Percentiles rank a stretch among this genome's conserved stretches.
These are phyloP conservation scores for Tritrichomonas foetus DNA, from an alignment of 208 protist species.

Conservation along the genomic window DNA sequence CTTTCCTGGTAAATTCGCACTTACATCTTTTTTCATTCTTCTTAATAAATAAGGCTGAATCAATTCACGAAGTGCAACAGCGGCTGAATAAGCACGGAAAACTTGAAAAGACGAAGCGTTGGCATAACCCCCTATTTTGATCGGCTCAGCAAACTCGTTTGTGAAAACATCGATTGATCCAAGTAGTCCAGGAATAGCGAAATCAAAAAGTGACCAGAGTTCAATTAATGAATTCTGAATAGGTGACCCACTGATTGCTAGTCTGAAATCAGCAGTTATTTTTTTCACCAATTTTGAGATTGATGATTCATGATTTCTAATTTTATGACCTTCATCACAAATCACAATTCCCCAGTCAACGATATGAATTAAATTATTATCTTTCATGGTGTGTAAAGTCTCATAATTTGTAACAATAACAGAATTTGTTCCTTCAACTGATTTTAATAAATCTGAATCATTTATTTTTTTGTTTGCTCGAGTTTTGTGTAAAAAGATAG, in stretches of 20 bases:
- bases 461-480: neutral
- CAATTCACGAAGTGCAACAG: conserved; percentile 73
- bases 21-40: conserved; percentile 84
- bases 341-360: conserved; percentile 35
- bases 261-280: conserved; percentile 76
- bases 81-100: conserved; percentile 81
- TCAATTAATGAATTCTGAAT: conserved; percentile 97
- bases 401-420: conserved; percentile 35
- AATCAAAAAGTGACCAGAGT: conserved; percentile 98
- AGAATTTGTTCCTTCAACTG: neutral
- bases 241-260: conserved; percentile 82
- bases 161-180: conserved; percentile 73
- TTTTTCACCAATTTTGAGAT: conserved; percentile 84
- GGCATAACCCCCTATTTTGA: conserved; percentile 73
- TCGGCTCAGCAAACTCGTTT: conserved; percentile 69
- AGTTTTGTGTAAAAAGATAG: conserved; percentile 72
- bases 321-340: conserved; percentile 80
- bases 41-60: conserved; percentile 88
- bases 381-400: neutral
- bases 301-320: conserved; percentile 79
- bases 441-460: neutral
- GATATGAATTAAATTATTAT: neutral
- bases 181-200: conserved; percentile 87
- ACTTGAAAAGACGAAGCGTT: conserved; percentile 64
- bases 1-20: conserved; percentile 75